A percentile compares a stretch with the other conserved stretches of the same genome.
These are phyloP conservation scores for Cercospora janseana DNA, from an alignment of 2,329 filamentous ascomycete genomes.

Conservation along the genomic window DNA sequence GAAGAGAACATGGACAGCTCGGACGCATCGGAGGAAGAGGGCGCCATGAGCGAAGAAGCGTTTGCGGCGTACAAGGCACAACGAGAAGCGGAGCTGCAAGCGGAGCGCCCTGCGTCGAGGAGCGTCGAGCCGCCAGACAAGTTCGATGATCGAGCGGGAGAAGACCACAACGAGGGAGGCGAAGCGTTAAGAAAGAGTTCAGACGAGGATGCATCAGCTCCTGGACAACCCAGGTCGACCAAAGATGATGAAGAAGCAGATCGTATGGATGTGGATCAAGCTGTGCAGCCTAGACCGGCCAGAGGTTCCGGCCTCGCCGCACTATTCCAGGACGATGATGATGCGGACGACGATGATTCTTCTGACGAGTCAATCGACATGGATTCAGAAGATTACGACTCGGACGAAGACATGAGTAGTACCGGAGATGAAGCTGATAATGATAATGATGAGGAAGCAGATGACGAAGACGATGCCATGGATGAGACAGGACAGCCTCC, in stretches of 20 bases:
- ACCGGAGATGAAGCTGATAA: constrained; percentile 38
- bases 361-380: constrained; percentile 42
- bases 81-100: constrained; percentile 25
- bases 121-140: constrained; percentile 32
- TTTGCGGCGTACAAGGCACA: constrained; percentile 34
- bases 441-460: constrained; percentile 33
- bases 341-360: constrained; percentile 40
- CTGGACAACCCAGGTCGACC: no score
- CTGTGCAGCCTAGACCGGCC: neutral
- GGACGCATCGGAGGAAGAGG: constrained; percentile 46
- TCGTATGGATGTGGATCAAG: constrained; percentile 13
- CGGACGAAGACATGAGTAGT: constrained; percentile 40
- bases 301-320: neutral
- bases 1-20: constrained; percentile 35
- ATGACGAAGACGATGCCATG: constrained; percentile 27
- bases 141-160: constrained; percentile 35
- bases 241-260: neutral
- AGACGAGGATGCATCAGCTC: neutral
- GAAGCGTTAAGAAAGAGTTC: neutral
- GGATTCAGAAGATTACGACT: constrained; percentile 37
- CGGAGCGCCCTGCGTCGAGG: constrained; percentile 31
- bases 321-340: constrained; percentile 38
- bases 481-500: constrained; percentile 28
- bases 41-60: constrained; percentile 55
- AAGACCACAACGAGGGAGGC: constrained; percentile 22